phyloP scores from a whole-genome alignment of 2,329 filamentous ascomycete genomes.

The Claviceps africana region DNA sequence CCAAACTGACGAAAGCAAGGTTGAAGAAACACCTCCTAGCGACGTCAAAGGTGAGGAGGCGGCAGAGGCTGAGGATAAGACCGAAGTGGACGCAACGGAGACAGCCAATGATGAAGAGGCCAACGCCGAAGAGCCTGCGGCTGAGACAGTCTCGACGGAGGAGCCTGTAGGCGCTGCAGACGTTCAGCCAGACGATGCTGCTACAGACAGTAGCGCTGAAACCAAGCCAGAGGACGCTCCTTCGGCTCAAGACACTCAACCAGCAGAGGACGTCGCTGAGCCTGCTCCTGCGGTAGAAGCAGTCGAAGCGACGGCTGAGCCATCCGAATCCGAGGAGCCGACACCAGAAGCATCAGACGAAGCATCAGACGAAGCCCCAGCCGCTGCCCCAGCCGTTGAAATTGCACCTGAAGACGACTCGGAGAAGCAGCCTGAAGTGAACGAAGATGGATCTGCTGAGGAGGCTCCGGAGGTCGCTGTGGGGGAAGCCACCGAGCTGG shows the following conservation, averaged over 20 bases:
- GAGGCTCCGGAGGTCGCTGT: not conserved
- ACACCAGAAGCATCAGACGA: not conserved
- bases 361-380: not conserved
- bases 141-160: not conserved
- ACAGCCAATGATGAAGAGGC: not conserved
- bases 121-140: not conserved
- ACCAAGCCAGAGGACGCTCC: not conserved
- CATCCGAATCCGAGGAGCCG: not conserved
- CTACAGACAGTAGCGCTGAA: not conserved
- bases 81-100: not conserved
- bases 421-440: not conserved
- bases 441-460: constrained; percentile 2
- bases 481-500: not conserved
- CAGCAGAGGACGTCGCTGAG: not conserved
- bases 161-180: not conserved
- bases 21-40: not conserved
- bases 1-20: not conserved
- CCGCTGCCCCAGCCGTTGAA: not conserved
- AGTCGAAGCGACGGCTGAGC: not conserved
- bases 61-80: not conserved
- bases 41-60: not conserved
- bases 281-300: not conserved
- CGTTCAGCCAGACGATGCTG: not conserved
- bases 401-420: not conserved
- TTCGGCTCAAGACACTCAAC: not conserved